Conservation (phyloP, 1,284 basidiomycete species). For the Cystobasidiaceae sp. region DNA sequence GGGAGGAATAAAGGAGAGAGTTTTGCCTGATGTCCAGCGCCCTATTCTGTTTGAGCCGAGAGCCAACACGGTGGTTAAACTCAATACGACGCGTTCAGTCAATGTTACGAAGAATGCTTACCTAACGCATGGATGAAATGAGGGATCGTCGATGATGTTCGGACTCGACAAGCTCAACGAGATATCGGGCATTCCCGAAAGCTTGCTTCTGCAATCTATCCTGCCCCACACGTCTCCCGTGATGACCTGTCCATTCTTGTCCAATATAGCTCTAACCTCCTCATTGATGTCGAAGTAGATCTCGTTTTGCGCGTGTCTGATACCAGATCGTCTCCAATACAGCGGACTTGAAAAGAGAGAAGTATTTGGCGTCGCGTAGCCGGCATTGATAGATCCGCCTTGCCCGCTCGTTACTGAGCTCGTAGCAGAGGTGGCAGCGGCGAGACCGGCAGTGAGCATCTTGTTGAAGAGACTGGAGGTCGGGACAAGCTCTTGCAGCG, state of each 20-base stretch:
- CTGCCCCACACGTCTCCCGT: conserved; percentile 70
- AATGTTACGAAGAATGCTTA: conserved; percentile 47
- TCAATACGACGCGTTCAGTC: no score
- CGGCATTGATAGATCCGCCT: conserved; percentile 41
- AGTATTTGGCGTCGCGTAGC: conserved; percentile 11
- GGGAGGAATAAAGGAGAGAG: conserved; percentile 33
- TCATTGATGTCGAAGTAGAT: conserved; percentile 90
- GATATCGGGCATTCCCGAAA: conserved; percentile 86
- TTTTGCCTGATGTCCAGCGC: conserved; percentile 17
- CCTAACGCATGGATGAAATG: conserved; percentile 89
- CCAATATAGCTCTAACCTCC: conserved; percentile 73
- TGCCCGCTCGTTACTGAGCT: conserved; percentile 43
- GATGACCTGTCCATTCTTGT: conserved; percentile 72
- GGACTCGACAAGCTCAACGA: conserved; percentile 73
- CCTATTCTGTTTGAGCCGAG: background rate
- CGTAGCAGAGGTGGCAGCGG: conserved; percentile 46
- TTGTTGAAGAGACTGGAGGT: conserved; percentile 80
- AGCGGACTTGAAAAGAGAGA: conserved; percentile 78
- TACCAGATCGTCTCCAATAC: conserved; percentile 82
- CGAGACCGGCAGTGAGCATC: conserved; percentile 60
- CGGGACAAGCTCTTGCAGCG: conserved; percentile 84
- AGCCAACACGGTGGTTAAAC: background rate
- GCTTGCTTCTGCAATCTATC: conserved; percentile 70
- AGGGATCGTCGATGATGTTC: conserved; percentile 65
- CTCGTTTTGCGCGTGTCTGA: conserved; percentile 83